Evolutionary conservation across 176 grass and related monocot species (phyloP), one percentile per base, ranked within the genome.

Genomic region (Bonia amplexicaulis): DNA sequence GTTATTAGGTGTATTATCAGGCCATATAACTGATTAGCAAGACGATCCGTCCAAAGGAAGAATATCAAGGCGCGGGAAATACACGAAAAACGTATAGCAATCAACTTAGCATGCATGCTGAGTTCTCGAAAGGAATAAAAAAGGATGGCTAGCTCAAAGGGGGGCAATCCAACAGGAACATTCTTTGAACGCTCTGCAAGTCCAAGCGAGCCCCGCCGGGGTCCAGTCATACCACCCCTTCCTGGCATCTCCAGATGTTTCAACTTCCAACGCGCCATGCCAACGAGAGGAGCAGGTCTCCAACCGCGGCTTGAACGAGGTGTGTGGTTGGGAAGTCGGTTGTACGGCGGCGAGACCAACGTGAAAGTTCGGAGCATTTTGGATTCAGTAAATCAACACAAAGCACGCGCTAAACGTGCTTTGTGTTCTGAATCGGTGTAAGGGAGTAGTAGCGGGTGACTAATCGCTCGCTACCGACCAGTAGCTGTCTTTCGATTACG

Each of bases 131-230:
- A 20, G 1, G 4, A 33, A 68, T 14, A 54, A n/a, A 58, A 74
- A 61, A 76, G 11, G 25, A 17, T 39, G 12, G 22, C 58, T 45
- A 45, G 2, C 9, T 87, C 62, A 90, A 67, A 77, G 62, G 60
- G 60, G 80, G 12, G 25, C 82, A 82, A 39, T 73, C 82, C 54
- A 88, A 51, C 42, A 88, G 69, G 5, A 76, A 51, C 5, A 54
- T 66, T 59, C 71, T 31, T 52, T 77, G 62, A 10, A 45, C 60
- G 53, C 69, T 3, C 10, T 65, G 68, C 41, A 94, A 60, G 64
- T 85, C 91, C 91, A 93, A 54, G 62, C 87, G 80, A 52, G 88
- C 59, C 26, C 63, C 85, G 15, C 61, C 6, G 29, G 23, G 67
- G 37, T 33, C 2, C 25, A 33, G 60, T 33, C 57, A 6, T 20